Base-by-base conservation (phyloP, 495 filamentous ascomycete species). In the Beverwykella pulmonaria region DNA sequence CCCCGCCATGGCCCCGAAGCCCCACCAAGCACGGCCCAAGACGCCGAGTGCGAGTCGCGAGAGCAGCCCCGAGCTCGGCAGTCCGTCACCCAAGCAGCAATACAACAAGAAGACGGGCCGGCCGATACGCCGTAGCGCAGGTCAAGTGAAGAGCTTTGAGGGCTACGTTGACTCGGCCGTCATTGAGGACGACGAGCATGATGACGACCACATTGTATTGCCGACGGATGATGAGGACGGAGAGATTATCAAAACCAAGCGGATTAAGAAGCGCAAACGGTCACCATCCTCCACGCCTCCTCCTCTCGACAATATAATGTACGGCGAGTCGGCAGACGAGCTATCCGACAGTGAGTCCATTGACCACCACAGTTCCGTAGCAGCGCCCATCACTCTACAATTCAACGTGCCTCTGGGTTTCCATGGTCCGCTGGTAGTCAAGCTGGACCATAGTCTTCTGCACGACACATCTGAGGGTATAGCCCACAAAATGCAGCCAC, bases 321-420 rank as follows among this genome's bases (percentile, higher is more conserved):
- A 67, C 34, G 52, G 65, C 47, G 65, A 69, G 30, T 22, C 36
- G 36, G 15, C 63, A 34, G 60, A 59, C 44, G 57, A 41, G 27
- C 17, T 26, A 34, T 59, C 57, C 17, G 67, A 67, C 8, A 59
- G 54, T 12, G 67, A 69, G 25, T 20, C 46, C 41, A 20, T 27
- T 15, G 56, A 41, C 59, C 47, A 58, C 50, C 50, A 41, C n/a
- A 57, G 59, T 29, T 4, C 46, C 14, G 17, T 47, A 22, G 53
- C 17, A 1, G 36, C 34, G 27, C 62, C 64, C 7, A 57, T 75
- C 10, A 58, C 27, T 5, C 65, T 77, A 15, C 69, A 61, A n/a
- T 71, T 77, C 72, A 73, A 75, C 41, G 55, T 77, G 2, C 69
- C 72, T 26, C 54, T 57, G 9, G 73, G 72, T 5, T 74, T 73